Conservation (phyloP, 345 rosid genomes). For the Psidium friedrichsthalianum region DNA sequence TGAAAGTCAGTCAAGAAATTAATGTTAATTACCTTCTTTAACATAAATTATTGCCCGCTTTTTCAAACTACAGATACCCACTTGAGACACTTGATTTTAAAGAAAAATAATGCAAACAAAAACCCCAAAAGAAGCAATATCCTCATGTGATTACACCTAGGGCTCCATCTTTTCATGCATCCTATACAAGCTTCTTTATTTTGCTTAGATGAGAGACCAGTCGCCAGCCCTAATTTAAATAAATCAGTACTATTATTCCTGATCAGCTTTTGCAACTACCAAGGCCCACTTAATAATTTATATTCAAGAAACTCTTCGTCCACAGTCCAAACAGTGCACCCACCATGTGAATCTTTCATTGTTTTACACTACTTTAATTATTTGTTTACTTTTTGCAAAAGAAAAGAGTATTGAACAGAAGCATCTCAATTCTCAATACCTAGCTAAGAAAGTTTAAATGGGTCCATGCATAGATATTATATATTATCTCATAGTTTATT, state of each 20-base stretch:
- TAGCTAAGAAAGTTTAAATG: neutral
- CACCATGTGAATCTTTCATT: neutral
- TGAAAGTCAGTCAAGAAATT: neutral
- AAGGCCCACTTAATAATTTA: neutral
- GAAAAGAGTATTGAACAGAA: neutral
- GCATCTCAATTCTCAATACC: neutral
- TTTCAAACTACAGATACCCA: neutral
- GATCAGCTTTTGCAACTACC: slow-evolving; percentile 1
- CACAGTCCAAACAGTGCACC: neutral
- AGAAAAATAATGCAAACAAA: neutral
- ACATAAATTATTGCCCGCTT: neutral
- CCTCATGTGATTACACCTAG: slow-evolving; percentile 6
- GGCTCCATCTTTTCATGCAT: slow-evolving; percentile 11
- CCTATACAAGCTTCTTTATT: neutral
- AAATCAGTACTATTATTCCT: neutral
- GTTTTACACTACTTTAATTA: neutral
- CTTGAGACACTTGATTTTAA: neutral
- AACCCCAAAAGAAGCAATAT: neutral
- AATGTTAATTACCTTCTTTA: neutral
- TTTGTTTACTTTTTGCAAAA: neutral
- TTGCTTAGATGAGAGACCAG: neutral
- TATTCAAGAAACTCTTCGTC: neutral
- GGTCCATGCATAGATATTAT: neutral
- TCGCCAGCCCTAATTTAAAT: neutral
- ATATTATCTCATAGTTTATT: neutral